phyloP scores from a whole-genome alignment of 78 protist genomes.

The Parvularia atlantis region DNA sequence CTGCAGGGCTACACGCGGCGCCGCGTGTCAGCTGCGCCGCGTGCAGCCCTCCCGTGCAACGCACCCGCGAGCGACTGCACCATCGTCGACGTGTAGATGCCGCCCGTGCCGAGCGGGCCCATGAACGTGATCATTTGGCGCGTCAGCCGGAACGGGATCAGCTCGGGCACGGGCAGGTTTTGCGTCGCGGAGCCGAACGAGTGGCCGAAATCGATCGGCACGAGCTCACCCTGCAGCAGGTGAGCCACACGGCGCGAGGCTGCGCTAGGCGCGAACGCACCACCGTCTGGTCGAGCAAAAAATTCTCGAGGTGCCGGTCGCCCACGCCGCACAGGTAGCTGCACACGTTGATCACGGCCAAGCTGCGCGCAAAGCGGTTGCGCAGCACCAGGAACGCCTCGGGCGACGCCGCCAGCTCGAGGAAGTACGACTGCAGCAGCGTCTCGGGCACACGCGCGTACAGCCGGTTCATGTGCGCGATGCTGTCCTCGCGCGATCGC shows the following conservation, averaged over 20 bases:
- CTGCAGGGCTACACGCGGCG: too few relatives aligned
- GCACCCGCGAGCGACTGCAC: conserved; percentile 47
- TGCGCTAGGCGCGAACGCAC: not conserved
- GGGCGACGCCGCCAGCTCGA: conserved; percentile 17
- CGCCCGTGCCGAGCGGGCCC: conserved; percentile 51
- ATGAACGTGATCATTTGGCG: conserved; percentile 48
- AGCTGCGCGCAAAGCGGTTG: conserved; percentile 41
- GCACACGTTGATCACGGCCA: conserved; percentile 48
- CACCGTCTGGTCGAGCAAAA: conserved; percentile 41
- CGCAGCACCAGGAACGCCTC: conserved; percentile 59
- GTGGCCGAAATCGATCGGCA: conserved; percentile 95
- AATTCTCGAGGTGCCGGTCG: conserved; percentile 85
- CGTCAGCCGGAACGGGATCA: conserved; percentile 88
- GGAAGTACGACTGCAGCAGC: conserved; percentile 40
- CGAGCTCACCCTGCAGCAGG: conserved; percentile 35
- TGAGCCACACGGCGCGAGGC: not conserved
- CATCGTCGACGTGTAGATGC: conserved; percentile 52
- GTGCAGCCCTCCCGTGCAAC: too few relatives aligned
- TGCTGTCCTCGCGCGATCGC: conserved; percentile 10
- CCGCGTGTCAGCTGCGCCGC: too few relatives aligned
- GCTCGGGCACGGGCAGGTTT: conserved; percentile 79
- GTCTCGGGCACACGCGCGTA: conserved; percentile 20
- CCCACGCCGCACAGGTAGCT: conserved; percentile 82
- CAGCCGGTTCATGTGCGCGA: too few relatives aligned
- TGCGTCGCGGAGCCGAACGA: conserved; percentile 88